phyloP scores from a whole-genome alignment of 2,329 filamentous ascomycete species.

The Penicillium sp. region DNA sequence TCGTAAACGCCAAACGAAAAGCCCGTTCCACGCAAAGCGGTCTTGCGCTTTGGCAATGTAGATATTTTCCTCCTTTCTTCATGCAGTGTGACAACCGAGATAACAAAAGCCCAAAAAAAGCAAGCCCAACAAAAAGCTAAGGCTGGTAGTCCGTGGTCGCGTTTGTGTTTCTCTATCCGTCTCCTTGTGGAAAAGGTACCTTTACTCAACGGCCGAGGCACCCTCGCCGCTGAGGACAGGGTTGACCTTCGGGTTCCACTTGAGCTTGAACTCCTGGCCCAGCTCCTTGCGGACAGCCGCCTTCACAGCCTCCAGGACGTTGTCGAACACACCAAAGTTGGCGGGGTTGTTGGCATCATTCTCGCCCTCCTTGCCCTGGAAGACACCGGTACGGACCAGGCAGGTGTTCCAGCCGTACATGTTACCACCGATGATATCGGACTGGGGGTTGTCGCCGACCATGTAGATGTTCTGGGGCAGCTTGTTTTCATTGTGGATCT shows the following conservation, averaged over 20 bases:
- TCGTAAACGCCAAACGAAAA: slow-evolving; percentile 11
- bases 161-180: slow-evolving; percentile 6
- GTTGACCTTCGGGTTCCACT: slow-evolving; percentile 72
- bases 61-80: background rate
- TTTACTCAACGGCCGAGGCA: slow-evolving; percentile 58
- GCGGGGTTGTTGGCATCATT: slow-evolving; percentile 77
- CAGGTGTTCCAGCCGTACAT: slow-evolving; percentile 83
- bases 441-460: slow-evolving; percentile 74
- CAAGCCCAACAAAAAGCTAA: no score
- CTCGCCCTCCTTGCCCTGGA: slow-evolving; percentile 65
- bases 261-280: slow-evolving; percentile 72
- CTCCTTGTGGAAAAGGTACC: background rate
- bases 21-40: slow-evolving; percentile 4
- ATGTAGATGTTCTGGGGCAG: slow-evolving; percentile 73
- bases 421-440: slow-evolving; percentile 75
- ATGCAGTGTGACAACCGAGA: background rate
- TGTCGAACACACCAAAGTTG: slow-evolving; percentile 73
- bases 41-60: background rate
- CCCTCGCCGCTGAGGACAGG: slow-evolving; percentile 60
- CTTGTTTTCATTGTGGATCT: slow-evolving; percentile 70
- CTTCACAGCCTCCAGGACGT: slow-evolving; percentile 71
- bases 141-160: slow-evolving; percentile 5
- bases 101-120: background rate
- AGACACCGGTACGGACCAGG: slow-evolving; percentile 74
- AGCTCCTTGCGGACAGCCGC: slow-evolving; percentile 68